These are phyloP conservation scores for Westerdykella aurantiaca DNA, from an alignment of 2,329 filamentous ascomycete species.

Conservation along the genomic window DNA sequence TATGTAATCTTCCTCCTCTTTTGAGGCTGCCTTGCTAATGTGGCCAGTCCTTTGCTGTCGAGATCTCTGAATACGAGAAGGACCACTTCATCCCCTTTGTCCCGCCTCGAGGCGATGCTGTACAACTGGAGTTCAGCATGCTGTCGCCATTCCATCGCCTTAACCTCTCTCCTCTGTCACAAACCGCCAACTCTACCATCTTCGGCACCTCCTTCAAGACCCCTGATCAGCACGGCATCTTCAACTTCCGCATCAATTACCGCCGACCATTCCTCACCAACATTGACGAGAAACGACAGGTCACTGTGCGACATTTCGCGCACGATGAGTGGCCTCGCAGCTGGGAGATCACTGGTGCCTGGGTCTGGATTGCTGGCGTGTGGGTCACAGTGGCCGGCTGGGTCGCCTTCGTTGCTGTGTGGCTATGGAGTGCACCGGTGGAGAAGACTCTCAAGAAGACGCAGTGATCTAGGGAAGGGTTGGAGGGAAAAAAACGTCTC, in stretches of 20 bases:
- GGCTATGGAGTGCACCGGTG: slow-evolving; percentile 70
- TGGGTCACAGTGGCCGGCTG: slow-evolving; percentile 78
- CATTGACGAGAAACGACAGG: slow-evolving; percentile 89
- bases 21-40: slow-evolving; percentile 23
- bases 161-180: slow-evolving; percentile 54
- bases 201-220: slow-evolving; percentile 73
- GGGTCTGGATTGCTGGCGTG: slow-evolving; percentile 90
- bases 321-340: slow-evolving; percentile 95
- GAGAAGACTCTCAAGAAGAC: slow-evolving; percentile 48
- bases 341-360: slow-evolving; percentile 82
- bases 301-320: slow-evolving; percentile 92
- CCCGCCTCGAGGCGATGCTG: slow-evolving; percentile 60
- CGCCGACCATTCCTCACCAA: slow-evolving; percentile 87
- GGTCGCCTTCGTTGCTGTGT: slow-evolving; percentile 76
- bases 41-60: slow-evolving; percentile 72
- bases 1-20: slow-evolving; percentile 46
- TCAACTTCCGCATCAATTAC: slow-evolving; percentile 97
- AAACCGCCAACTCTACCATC: slow-evolving; percentile 62
- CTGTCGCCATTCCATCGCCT: slow-evolving; percentile 95
- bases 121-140: slow-evolving; percentile 98
- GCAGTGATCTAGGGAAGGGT: slow-evolving; percentile 26
- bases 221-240: slow-evolving; percentile 97
- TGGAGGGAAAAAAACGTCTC: not conserved
- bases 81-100: slow-evolving; percentile 70
- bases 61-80: slow-evolving; percentile 76